Evolutionary conservation across 306 rosid genomes (phyloP), one percentile per base, ranked within the genome.

Genomic region (Nissolia schottii): DNA sequence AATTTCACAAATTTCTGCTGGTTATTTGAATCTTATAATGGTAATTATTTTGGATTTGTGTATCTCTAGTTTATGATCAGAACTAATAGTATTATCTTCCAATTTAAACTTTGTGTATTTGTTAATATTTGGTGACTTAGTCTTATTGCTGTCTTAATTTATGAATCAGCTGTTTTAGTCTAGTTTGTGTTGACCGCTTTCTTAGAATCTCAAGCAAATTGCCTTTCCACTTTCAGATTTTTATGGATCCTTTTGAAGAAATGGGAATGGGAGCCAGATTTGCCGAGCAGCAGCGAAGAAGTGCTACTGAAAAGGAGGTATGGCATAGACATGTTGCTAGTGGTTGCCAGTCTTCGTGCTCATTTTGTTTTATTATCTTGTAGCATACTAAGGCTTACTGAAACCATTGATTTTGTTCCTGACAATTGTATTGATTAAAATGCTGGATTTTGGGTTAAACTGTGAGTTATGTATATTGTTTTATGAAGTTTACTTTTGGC

Each of bases 231-330:
- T 76, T 76, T 51, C 78, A 95, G 97, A 86, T 87, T 84, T 80
- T 81, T 79, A 78, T 84, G 83, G 97, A 95, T 70, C 99, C 96
- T 66, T 89, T 95, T 81, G 99, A 95, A 84, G 97, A 91, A 77
- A 69, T 91, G 71, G 96, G 82, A 70, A 83, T 77, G 85, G 92
- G 88, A 40, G 99, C 92, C 48, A 86, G 78, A 75, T 76, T 75
- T 69, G 74, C 90, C 20, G 96, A 91, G 84, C 92, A 88, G 71
- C 91, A 74, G 71, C 72, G 97, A 65, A 86, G 93, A 85, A 91
- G 87, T 81, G 87, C 87, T 29, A 49, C 88, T 27, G 97, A 91
- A 77, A 91, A 91, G 82, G 96, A 94, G 95, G 99, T 95, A 84
- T 23, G 93, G 97, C 91, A 84, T 19, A 27, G 59, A 29, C 66